Percentiles rank a stretch among this genome's conserved stretches.
Evolutionary conservation across 2,329 filamentous ascomycete species (phyloP).

Genomic region (Calonectria pseudoturangicola): DNA sequence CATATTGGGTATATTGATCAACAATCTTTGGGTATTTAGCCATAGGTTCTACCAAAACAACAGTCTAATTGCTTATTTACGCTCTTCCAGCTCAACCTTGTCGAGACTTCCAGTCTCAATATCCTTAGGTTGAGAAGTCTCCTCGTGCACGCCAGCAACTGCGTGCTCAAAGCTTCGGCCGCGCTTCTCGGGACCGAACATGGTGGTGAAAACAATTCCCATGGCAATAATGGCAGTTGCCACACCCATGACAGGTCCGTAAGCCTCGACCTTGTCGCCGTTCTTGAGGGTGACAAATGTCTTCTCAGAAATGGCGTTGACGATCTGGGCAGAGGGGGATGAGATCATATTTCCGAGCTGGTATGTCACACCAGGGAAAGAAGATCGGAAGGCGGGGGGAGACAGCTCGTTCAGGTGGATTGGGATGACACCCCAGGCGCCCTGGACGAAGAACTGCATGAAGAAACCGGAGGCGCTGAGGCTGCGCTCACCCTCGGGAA

Average conservation of each 20-base stretch:
- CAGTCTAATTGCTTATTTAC: conserved; percentile 24
- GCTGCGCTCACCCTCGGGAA: conserved; percentile 74
- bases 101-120: conserved; percentile 53
- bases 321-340: conserved; percentile 83
- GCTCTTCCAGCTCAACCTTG: conserved; percentile 49
- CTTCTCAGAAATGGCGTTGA: conserved; percentile 83
- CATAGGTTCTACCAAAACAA: neutral
- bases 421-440: conserved; percentile 80
- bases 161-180: conserved; percentile 81
- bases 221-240: conserved; percentile 85
- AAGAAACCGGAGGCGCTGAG: conserved; percentile 81
- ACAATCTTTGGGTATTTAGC: conserved; percentile 15
- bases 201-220: conserved; percentile 80
- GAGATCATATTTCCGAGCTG: conserved; percentile 86
- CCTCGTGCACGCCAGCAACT: conserved; percentile 60
- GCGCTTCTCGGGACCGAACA: conserved; percentile 84
- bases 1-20: conserved; percentile 14
- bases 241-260: conserved; percentile 84
- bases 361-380: conserved; percentile 82
- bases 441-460: conserved; percentile 81
- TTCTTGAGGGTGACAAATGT: conserved; percentile 71
- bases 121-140: conserved; percentile 53
- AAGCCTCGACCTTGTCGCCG: conserved; percentile 78
- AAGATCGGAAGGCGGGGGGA: conserved; percentile 81
- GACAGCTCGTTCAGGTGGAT: conserved; percentile 85